A percentile compares a stretch with the other conserved stretches of the same genome.
Conservation (phyloP, 345 rosid genomes). For the Toxicodendron radicans region DNA sequence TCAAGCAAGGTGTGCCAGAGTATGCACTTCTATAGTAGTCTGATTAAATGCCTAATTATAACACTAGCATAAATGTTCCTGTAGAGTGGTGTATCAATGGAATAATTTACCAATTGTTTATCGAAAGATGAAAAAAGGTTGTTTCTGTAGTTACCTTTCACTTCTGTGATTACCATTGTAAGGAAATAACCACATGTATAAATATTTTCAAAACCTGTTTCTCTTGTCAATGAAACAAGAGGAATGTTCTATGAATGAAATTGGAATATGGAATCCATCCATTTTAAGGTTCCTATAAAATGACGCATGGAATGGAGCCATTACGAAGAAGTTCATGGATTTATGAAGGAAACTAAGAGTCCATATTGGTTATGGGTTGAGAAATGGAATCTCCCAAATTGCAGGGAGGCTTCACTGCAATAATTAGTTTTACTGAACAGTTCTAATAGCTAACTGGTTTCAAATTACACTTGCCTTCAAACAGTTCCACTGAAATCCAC, state of each 20-base stretch:
- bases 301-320: too few species aligned
- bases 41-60: constrained; percentile 3
- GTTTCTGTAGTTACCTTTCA: background rate
- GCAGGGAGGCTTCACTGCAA: background rate
- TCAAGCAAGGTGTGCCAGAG: constrained; percentile 5
- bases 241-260: too few species aligned
- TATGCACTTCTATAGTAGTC: background rate
- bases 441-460: too few species aligned
- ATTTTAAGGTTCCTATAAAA: too few species aligned
- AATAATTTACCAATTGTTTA: background rate
- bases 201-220: background rate
- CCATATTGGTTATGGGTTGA: too few species aligned
- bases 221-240: too few species aligned
- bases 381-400: too few species aligned
- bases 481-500: too few species aligned
- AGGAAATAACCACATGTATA: background rate
- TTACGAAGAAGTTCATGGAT: too few species aligned
- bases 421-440: background rate
- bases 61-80: background rate
- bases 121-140: background rate
- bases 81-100: background rate
- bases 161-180: background rate
- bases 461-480: too few species aligned
- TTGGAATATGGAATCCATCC: too few species aligned
- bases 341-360: too few species aligned